These are phyloP conservation scores for Penicillium sp. DNA, from an alignment of 2,329 filamentous ascomycete genomes.

Conservation along the genomic window DNA sequence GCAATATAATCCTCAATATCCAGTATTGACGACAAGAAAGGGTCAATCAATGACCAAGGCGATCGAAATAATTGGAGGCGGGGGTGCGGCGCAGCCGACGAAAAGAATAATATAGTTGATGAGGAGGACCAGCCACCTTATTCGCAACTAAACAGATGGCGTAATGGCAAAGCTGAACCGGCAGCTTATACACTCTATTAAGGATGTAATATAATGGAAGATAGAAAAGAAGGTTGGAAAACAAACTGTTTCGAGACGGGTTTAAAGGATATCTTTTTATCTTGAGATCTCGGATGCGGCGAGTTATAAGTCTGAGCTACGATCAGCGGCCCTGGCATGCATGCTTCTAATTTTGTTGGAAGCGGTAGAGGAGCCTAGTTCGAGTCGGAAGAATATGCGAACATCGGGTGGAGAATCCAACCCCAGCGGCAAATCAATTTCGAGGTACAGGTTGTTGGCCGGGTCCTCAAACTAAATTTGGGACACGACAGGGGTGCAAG, in stretches of 20 bases:
- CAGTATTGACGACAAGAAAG: slow-evolving; percentile 4
- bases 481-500: slow-evolving; percentile 5
- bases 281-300: slow-evolving; percentile 16
- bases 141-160: slow-evolving; percentile 13
- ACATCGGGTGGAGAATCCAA: slow-evolving; percentile 7
- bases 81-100: slow-evolving; percentile 9
- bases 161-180: slow-evolving; percentile 43
- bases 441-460: slow-evolving; percentile 4
- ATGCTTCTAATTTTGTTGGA: slow-evolving; percentile 27
- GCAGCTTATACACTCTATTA: slow-evolving; percentile 42
- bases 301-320: slow-evolving; percentile 16
- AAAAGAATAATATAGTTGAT: slow-evolving; percentile 17
- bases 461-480: slow-evolving; percentile 14
- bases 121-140: slow-evolving; percentile 16
- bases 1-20: slow-evolving; percentile 3
- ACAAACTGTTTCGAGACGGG: slow-evolving; percentile 7
- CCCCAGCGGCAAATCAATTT: slow-evolving; percentile 14
- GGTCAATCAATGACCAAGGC: slow-evolving; percentile 6
- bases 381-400: slow-evolving; percentile 13
- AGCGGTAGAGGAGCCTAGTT: slow-evolving; percentile 9
- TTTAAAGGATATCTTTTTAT: slow-evolving; percentile 12
- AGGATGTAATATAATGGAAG: slow-evolving; percentile 24
- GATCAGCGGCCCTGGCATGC: slow-evolving; percentile 12
- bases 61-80: background rate
- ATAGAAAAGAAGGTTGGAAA: slow-evolving; percentile 27